Base-by-base conservation (phyloP, 2,329 filamentous ascomycete species). In the Penicillium concentricum region DNA sequence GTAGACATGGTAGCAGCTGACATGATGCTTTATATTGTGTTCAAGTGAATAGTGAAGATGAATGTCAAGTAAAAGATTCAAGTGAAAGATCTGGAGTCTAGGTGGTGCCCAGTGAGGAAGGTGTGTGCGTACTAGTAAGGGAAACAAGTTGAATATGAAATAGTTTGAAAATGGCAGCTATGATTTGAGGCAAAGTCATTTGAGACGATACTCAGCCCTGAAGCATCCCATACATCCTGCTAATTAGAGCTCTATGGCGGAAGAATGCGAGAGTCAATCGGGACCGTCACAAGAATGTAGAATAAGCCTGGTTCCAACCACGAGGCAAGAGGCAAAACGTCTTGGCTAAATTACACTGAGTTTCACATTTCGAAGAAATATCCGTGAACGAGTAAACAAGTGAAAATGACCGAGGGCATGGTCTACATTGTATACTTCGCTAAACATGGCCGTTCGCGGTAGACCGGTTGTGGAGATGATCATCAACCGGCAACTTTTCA, bases 251-350 rank as follows among this genome's bases (percentile, higher is more conserved):
- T 58, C 56, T 47, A 39, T 32, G 30, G 41, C 35, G 50, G 53
- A 64, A 51, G 57, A 63, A 66, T 66, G 64, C 42, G 49, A 61
- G 51, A 54, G 55, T 52, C 50, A 54, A 62, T 60, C 62, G 60
- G 48, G 55, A 52, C 50, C 64, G 58, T 54, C 58, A 49, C 39
- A 60, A 39, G 63, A 64, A 66, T 66, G 63, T 58, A 34, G 42
- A 45, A 57, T 44, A 56, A 47, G 37, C 39, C 58, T 42, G 48
- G 47, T 53, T 45, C 47, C 49, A 51, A 56, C 64, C 63, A 64
- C 62, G 64, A 58, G 64, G 61, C 54, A 62, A 32, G 37, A 54
- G 55, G 49, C 49, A 51, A 51, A 37, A 38, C 15, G 8, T 20
- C 32, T 44, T 35, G 38, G 12, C 32, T n/a, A 38, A 30, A 39